Evolutionary conservation across 805 yeast genomes (phyloP), one percentile per base, ranked within the genome.

Genomic region (Priceomyces carsonii): DNA sequence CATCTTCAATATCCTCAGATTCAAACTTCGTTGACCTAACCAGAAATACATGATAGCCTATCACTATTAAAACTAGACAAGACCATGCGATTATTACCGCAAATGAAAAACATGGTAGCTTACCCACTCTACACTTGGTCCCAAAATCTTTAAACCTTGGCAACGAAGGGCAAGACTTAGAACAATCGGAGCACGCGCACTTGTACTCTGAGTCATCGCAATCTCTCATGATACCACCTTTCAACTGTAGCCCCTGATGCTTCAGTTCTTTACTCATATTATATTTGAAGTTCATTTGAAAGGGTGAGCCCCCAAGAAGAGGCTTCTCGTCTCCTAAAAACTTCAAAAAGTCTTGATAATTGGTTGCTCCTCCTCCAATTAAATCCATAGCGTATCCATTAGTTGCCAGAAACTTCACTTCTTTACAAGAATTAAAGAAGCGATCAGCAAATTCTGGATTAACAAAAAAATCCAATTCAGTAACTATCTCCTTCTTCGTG

Each of bases 341-440:
- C 61, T 89, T 85, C 46, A 91, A 65, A 54, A 91, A 91, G 36
- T 79, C 78, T 20, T 67, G 48, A 57, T 78, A 85, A 48, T 80
- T 77, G 36, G 70, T 73, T 2, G 98, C 97, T 1, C 98, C 98
- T n/a, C 99, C 99, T 6, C 99, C 99, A 26, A 91, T 82, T 26
- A 91, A 70, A 55, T 91, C 98, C 97, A 91, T 89, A 7, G 96
- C 98, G 50, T 75, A 86, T 2, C 97, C 96, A 59, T 90, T 91
- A 2, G 97, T 89, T 6, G 96, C 96, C 3, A 91, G 80, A 57
- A 93, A 90, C 61, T 91, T 89, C 55, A 91, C 83, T 43, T 82
- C 79, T 48, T 85, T 85, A 64, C 99, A 91, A 1, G 96, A 86
- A 38, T 89, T 84, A 54, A 67, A 91, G 50, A 91, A 79, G 1